Base-by-base conservation (phyloP, 1,139 yeast genomes). In the Hyphopichia khmerensis region DNA sequence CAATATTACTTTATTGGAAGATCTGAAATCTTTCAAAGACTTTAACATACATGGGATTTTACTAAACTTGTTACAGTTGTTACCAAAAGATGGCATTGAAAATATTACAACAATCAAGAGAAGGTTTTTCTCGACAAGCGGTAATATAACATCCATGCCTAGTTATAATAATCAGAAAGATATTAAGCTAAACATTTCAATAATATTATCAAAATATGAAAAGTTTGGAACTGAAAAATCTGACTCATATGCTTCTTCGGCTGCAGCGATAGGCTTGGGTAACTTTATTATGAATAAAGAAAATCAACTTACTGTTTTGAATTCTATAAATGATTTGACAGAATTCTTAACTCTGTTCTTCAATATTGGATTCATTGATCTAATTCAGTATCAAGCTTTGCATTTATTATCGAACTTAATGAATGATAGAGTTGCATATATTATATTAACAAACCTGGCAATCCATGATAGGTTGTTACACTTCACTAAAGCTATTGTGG, bases 361-460 rank as follows among this genome's bases (percentile, higher is more conserved):
- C 42, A 41, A 49, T 18, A 47, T 49, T 33, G 50, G 44, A 2
- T 60, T 68, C 43, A 57, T 55, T 19, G 78, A 73, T 48, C 59
- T 72, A 4, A 57, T 73, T 3, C 76, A 69, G 46, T 58, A 59
- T 37, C 79, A 73, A 50, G 60, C 68, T 1, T 53, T 67, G 36
- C 77, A 72, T 50, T 49, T 68, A 45, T 52, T 72, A 43, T 64
- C 56, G 36, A 69, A 72, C 46, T 42, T 65, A 26, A 43, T 69
- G 46, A 50, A 56, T 30, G 30, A 27, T 11, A 43, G 36, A 0
- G 48, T 59, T 17, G 57, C 61, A 3, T 35, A 44, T 8, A 19
- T 27, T 4, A 49, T 59, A 2, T 35, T 56, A 2, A 29, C 27
- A 9, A 47, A 47, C 17, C 11, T 11, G 13, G 4, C 27, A 19